These are phyloP conservation scores for Marchantia polymorpha DNA, from an alignment of 225 moss, liverwort and hornwort genomes.

Conservation along the genomic window DNA sequence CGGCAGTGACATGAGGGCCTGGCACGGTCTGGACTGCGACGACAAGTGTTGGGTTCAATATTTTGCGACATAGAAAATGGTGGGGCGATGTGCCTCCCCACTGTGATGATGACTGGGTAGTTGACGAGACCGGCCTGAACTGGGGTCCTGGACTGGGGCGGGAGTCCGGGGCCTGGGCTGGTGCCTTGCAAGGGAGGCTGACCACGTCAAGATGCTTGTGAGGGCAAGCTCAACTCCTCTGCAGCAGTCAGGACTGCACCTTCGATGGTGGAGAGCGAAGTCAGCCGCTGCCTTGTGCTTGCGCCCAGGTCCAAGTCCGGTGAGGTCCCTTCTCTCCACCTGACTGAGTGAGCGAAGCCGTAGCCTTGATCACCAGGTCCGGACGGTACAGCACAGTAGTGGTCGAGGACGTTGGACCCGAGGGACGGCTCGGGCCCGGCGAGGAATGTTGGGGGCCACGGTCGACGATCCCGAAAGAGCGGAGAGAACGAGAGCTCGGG, in stretches of 20 bases:
- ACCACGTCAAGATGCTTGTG: conserved; percentile 1
- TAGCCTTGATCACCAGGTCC: too few species aligned
- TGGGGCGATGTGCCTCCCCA: too few species aligned
- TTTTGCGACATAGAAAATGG: too few species aligned
- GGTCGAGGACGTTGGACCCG: neutral
- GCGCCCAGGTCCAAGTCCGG: neutral
- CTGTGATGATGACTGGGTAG: neutral
- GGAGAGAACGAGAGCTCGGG: too few species aligned
- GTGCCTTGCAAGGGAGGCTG: neutral
- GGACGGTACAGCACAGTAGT: neutral
- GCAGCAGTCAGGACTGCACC: neutral
- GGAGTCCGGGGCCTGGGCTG: neutral
- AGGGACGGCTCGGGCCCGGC: too few species aligned
- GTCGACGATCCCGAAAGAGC: too few species aligned
- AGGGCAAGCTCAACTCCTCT: neutral
- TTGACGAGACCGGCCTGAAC: neutral
- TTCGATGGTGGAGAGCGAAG: neutral
- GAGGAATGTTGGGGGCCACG: too few species aligned
- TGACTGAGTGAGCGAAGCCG: neutral
- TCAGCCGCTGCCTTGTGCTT: neutral
- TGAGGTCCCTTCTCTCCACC: neutral
- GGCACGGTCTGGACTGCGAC: too few species aligned
- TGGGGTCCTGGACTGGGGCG: neutral
- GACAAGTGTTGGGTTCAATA: too few species aligned
- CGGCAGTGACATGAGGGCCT: too few species aligned